phyloP scores from a whole-genome alignment of 2,329 filamentous ascomycete species.

The Ophiostoma himal-ulmi region DNA sequence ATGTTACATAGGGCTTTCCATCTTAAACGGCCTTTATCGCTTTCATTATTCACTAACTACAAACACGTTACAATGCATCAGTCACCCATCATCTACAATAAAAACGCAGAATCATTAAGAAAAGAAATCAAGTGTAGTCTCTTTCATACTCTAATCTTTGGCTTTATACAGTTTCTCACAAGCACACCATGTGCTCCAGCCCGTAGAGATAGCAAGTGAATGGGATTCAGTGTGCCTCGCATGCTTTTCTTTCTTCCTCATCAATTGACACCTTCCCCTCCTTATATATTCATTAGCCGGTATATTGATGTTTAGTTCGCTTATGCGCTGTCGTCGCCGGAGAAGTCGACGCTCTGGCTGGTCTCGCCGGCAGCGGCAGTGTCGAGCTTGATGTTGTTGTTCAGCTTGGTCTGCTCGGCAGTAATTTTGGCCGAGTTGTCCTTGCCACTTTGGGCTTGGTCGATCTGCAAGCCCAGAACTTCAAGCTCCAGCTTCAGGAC shows the following conservation, averaged over 20 bases:
- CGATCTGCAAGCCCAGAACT: constrained; percentile 45
- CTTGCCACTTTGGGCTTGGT: constrained; percentile 44
- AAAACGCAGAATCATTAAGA: neutral
- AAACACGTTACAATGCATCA: neutral
- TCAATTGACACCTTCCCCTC: neutral
- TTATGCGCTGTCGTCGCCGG: constrained; percentile 27
- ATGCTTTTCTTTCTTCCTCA: neutral
- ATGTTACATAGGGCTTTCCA: neutral
- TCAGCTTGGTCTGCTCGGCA: constrained; percentile 46
- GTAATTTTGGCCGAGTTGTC: constrained; percentile 41
- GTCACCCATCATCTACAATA: neutral
- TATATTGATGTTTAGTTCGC: neutral
- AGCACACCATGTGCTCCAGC: constrained; percentile 6
- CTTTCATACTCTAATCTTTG: neutral
- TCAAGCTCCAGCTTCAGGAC: constrained; percentile 53
- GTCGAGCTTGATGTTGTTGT: constrained; percentile 45
- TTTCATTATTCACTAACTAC: no score
- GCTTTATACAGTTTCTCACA: neutral
- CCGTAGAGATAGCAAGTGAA: constrained; percentile 5
- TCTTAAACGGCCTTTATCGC: no score
- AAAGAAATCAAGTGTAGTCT: constrained; percentile 3
- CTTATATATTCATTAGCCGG: neutral
- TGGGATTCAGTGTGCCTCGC: neutral
- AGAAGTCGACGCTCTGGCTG: constrained; percentile 37
- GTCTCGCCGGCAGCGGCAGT: constrained; percentile 33